Base-by-base conservation (phyloP, 345 rosid species). In the Eucalyptus decipiens region DNA sequence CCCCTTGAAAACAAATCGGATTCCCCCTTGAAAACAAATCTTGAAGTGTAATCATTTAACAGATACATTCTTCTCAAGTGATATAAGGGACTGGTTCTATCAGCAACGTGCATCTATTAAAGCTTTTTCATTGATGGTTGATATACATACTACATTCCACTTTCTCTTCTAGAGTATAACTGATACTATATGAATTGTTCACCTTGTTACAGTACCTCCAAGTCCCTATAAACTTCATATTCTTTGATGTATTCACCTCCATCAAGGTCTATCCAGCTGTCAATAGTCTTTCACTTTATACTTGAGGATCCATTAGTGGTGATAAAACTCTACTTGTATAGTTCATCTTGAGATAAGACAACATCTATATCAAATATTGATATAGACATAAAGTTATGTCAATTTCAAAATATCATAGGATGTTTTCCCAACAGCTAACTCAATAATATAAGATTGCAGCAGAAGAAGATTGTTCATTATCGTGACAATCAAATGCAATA, bases 81-180 rank as follows among this genome's bases (percentile, higher is more conserved):
- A 60, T 26, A 60, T 12, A 1, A 12, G 16, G 67, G n/a, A 26
- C 4, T 60, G 4, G 7, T 60, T 60, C 4, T 60, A 60, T 26
- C 0, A 52, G 2, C n/a, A 11, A 60, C 0, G 32, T 1, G 0
- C 13, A 60, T 24, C 67, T 26, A 26, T 28, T 28, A 24, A 60
- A 60, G 67, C 67, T 60, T 60, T 28, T 60, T 12, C 28, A 26
- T 28, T 0, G 4, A 28, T 60, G 6, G 8, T 60, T 28, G n/a
- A 28, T 28, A 1, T 28, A 26, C n/a, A 26, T 58, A 11, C 65
- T 26, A 11, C 6, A 58, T 26, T 58, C 2, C 60, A 56, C 28
- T 56, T 56, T 56, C 11, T 56, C 6, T 21, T 56, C 28, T 0
- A 56, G 6, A 56, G 28, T 56, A 26, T 58, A 58, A 0, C 7